A percentile compares a stretch with the other conserved stretches of the same genome.
These are phyloP conservation scores for Leishmania mexicana DNA, from an alignment of 208 protist species.

Conservation along the genomic window DNA sequence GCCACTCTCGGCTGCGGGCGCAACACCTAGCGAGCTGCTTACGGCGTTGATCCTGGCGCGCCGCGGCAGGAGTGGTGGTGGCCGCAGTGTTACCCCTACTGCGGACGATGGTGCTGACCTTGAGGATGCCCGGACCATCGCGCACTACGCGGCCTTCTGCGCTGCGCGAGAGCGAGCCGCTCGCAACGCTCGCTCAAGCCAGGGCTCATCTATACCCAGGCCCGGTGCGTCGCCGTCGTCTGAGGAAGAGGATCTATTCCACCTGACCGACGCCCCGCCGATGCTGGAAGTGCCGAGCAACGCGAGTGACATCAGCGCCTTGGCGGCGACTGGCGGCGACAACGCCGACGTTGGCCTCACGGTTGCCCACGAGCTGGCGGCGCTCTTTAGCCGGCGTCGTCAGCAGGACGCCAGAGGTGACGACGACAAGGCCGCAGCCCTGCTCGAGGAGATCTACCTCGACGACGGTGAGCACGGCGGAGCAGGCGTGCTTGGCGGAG, in stretches of 20 bases:
- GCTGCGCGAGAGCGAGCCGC: conserved; percentile 9
- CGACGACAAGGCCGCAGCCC: conserved; percentile 7
- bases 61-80: neutral
- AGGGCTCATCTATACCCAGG: neutral
- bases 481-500: neutral
- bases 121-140: conserved; percentile 3
- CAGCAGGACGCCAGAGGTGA: neutral
- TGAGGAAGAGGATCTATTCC: conserved; percentile 17
- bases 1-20: neutral
- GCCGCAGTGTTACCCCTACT: neutral
- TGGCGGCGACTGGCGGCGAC: neutral
- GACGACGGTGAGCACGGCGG: conserved; percentile 7
- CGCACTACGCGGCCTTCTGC: conserved; percentile 27
- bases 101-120: neutral
- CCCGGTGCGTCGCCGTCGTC: neutral
- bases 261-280: conserved; percentile 10
- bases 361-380: conserved; percentile 29
- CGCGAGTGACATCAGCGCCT: neutral
- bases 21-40: neutral
- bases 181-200: neutral
- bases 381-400: conserved; percentile 24
- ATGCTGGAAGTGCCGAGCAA: neutral
- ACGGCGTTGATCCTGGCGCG: neutral
- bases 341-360: neutral
- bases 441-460: conserved; percentile 35